A percentile compares a stretch with the other conserved stretches of the same genome.
These are phyloP conservation scores for Penicillium mononematosum DNA, from an alignment of 495 filamentous ascomycete genomes.

Conservation along the genomic window DNA sequence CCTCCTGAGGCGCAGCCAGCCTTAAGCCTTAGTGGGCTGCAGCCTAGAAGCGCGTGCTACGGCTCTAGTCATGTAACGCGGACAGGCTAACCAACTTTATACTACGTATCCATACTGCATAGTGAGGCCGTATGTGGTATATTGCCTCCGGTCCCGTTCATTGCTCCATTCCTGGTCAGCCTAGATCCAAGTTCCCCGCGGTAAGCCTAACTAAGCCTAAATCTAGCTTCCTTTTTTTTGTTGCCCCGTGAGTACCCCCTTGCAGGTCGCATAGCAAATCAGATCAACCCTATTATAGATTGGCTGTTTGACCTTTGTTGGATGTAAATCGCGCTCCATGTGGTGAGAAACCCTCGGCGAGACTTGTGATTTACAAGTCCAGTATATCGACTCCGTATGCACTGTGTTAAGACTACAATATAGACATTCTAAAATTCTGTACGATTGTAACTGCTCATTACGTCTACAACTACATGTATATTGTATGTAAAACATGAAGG, in stretches of 20 bases:
- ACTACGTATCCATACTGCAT: neutral
- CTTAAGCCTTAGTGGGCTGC: conserved; percentile 46
- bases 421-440: neutral
- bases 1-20: conserved; percentile 22
- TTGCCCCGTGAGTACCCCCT: conserved; percentile 13
- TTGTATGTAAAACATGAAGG: neutral
- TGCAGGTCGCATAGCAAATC: conserved; percentile 17
- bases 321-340: conserved; percentile 14
- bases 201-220: conserved; percentile 12
- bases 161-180: conserved; percentile 2
- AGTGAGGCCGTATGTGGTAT: conserved; percentile 1
- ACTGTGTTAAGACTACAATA: neutral
- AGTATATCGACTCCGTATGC: neutral
- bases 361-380: neutral
- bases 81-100: neutral
- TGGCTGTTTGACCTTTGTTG: conserved; percentile 13
- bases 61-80: conserved; percentile 7
- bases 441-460: neutral
- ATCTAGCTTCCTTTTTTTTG: neutral
- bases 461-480: neutral
- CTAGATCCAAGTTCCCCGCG: conserved; percentile 13
- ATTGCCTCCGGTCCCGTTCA: neutral
- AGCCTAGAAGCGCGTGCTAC: conserved; percentile 24
- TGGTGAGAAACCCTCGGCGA: conserved; percentile 17
- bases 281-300: conserved; percentile 6